These are phyloP conservation scores for Nakazawaea peltata DNA, from an alignment of 805 yeast species.

Conservation along the genomic window DNA sequence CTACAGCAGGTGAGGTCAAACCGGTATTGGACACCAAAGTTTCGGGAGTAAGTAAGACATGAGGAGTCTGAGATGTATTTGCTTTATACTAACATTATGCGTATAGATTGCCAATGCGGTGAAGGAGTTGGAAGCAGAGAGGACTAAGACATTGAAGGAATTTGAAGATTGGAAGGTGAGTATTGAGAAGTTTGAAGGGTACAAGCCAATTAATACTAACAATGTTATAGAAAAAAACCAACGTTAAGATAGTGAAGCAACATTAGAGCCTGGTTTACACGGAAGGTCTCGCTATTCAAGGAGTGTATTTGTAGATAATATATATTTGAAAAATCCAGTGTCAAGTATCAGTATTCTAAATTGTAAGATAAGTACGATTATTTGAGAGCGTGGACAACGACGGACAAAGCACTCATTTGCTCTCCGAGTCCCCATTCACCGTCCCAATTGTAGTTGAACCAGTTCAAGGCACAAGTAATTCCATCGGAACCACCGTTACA, in stretches of 20 bases:
- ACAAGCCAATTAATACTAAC: not conserved
- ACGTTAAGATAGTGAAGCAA: conserved; percentile 36
- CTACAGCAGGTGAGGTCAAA: conserved; percentile 68
- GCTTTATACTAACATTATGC: no score
- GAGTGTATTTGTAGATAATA: no score
- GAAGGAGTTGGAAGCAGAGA: conserved; percentile 29
- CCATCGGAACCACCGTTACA: conserved; percentile 72
- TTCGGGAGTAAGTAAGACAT: conserved; percentile 32
- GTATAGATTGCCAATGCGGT: conserved; percentile 28
- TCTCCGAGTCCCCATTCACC: conserved; percentile 69
- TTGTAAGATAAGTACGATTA: no score
- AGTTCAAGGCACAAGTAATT: conserved; percentile 67
- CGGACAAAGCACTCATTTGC: conserved; percentile 68
- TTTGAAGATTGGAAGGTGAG: conserved; percentile 39
- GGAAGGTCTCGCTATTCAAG: no score
- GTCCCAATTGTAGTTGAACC: conserved; percentile 58
- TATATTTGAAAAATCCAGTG: no score
- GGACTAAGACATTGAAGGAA: conserved; percentile 29
- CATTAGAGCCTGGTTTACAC: conserved; percentile 9
- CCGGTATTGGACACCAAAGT: conserved; percentile 53
- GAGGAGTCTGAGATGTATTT: no score
- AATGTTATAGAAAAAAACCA: conserved; percentile 25
- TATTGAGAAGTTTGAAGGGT: not conserved
- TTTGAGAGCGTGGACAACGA: no score
- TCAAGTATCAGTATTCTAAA: no score